These are phyloP conservation scores for Fusarium paranaense DNA, from an alignment of 2,329 filamentous ascomycete species.

Conservation along the genomic window DNA sequence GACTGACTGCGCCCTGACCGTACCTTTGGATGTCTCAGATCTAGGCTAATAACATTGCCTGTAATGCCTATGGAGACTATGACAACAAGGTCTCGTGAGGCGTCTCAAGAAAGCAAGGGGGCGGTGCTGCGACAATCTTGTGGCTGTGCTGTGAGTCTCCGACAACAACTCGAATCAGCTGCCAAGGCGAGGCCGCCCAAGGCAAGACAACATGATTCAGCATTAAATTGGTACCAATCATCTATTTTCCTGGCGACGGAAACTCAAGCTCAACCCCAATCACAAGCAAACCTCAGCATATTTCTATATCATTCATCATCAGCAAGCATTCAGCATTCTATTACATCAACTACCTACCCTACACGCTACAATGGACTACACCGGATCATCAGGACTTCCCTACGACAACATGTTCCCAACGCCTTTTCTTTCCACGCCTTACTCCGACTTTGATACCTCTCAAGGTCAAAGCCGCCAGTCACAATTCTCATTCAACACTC, in stretches of 20 bases:
- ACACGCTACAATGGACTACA: background rate
- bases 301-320: background rate
- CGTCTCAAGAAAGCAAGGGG: background rate
- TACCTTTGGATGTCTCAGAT: background rate
- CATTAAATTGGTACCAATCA: background rate
- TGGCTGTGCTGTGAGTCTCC: background rate
- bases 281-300: background rate
- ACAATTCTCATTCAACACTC: background rate
- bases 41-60: background rate
- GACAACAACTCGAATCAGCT: background rate
- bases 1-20: background rate
- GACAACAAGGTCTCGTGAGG: background rate
- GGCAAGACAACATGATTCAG: background rate
- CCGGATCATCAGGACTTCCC: background rate
- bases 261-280: background rate
- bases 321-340: background rate
- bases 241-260: background rate
- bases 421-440: background rate
- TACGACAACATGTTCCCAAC: background rate
- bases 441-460: background rate
- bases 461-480: background rate
- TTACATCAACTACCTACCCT: background rate
- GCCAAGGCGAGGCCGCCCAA: background rate
- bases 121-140: background rate
- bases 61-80: background rate